Base-by-base conservation (phyloP, 2,329 filamentous ascomycete species). In the Lachnellula occidentalis region DNA sequence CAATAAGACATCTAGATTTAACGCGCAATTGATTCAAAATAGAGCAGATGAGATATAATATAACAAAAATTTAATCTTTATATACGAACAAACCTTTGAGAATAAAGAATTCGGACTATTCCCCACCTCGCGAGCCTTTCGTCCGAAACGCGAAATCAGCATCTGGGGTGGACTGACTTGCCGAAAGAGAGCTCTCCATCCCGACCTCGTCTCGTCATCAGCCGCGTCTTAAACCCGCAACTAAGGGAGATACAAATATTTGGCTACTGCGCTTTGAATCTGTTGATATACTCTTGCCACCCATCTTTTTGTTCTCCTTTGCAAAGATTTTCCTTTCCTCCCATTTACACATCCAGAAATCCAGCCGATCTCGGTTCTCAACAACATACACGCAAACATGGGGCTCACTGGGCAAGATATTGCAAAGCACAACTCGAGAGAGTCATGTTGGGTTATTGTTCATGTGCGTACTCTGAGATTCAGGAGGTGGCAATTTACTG, bases 361-460 rank as follows among this genome's bases (percentile, higher is more conserved):
- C 5, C 5, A 19, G 41, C 1, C 9, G n/a, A 53, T 55, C 54
- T 61, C 57, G 57, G 58, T 45, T 45, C 42, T 12, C 34, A 11
- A 15, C 34, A 41, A 42, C 39, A 51, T 22, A 48, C 45, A 34
- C 54, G 24, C 49, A 47, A 62, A 57, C 15, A 70, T 68, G 66
- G 37, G 55, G 59, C 61, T 83, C 36, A 78, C 72, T 14, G 79
- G 80, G 61, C 73, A 77, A 42, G 78, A 83, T 57, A 74, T 89
- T 56, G 82, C 83, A 45, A 61, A 90, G 75, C 92, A 97, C 77
- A 87, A 87, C 74, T 86, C 77, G 65, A 80, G 81, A 65, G 83
- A 95, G 64, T 92, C 89, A 49, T 95, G 91, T 74, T 96, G 91
- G 91, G 89, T 95, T 45, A 89, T 95, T 67, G 82, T 95, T 57